Percentiles rank a stretch among this genome's conserved stretches.
Evolutionary conservation across 768 basidiomycete species (phyloP).

Genomic region (Auriscalpium microsporum): DNA sequence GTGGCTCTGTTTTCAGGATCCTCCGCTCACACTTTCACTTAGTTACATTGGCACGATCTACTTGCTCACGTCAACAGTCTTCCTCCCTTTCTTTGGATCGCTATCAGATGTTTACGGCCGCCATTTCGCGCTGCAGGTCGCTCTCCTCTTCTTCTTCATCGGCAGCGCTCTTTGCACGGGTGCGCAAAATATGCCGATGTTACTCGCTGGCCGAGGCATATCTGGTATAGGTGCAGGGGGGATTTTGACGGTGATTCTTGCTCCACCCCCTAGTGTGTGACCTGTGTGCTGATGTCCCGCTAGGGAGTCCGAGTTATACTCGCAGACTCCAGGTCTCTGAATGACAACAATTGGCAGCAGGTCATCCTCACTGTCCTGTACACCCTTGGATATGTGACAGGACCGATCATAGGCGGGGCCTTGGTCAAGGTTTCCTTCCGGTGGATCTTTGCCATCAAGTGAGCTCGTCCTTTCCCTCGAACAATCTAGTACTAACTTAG

Average conservation of each 20-base stretch:
- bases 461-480: slow-evolving; percentile 9
- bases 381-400: slow-evolving; percentile 32
- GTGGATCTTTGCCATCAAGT: slow-evolving; percentile 53
- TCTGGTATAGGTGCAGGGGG: slow-evolving; percentile 44
- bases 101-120: slow-evolving; percentile 44
- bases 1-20: neutral
- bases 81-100: slow-evolving; percentile 42
- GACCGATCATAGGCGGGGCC: slow-evolving; percentile 38
- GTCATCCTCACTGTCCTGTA: slow-evolving; percentile 36
- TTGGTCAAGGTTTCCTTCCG: slow-evolving; percentile 34
- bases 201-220: slow-evolving; percentile 39
- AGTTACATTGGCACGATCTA: slow-evolving; percentile 45
- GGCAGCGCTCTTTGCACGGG: slow-evolving; percentile 42
- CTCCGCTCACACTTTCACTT: neutral
- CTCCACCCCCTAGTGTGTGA: slow-evolving; percentile 1
- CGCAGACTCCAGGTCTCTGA: slow-evolving; percentile 34
- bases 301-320: slow-evolving; percentile 31
- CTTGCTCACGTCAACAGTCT: slow-evolving; percentile 43
- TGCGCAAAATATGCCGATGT: slow-evolving; percentile 34
- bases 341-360: slow-evolving; percentile 36
- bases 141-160: slow-evolving; percentile 36
- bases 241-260: slow-evolving; percentile 25
- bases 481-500: neutral
- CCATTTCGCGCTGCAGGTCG: slow-evolving; percentile 36
- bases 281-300: slow-evolving; percentile 5